Percentiles rank a stretch among this genome's conserved stretches.
Evolutionary conservation across 2,329 filamentous ascomycete genomes (phyloP).

Genomic region (Lasiodiplodia gonubiensis): DNA sequence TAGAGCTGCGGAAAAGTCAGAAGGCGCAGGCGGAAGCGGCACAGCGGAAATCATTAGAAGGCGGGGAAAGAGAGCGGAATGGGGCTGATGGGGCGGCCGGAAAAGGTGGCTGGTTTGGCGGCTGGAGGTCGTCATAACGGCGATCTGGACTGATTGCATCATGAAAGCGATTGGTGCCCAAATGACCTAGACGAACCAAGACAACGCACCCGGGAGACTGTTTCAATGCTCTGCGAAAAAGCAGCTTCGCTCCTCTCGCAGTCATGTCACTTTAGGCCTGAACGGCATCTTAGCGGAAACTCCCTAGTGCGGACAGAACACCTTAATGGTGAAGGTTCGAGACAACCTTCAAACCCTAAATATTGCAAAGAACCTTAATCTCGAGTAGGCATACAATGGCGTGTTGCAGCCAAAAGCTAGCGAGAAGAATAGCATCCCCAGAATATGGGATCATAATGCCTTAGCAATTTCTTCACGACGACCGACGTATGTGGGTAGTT

Average conservation of each 20-base stretch:
- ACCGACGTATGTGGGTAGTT: too few species aligned
- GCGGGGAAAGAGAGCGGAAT: background rate
- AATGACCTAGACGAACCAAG: background rate
- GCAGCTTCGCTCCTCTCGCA: background rate
- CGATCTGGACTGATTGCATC: background rate
- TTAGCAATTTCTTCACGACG: too few species aligned
- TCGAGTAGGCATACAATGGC: background rate
- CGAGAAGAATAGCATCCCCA: too few species aligned
- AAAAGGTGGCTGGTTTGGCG: constrained; percentile 18
- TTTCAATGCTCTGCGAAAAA: background rate
- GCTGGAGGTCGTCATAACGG: constrained; percentile 14
- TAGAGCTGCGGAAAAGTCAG: constrained; percentile 44
- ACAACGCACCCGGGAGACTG: background rate
- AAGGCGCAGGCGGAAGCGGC: constrained; percentile 28
- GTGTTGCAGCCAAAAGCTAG: too few species aligned
- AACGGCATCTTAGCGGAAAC: background rate
- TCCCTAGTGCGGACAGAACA: constrained; percentile 16
- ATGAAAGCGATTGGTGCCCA: background rate
- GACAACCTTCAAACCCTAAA: background rate
- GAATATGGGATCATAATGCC: too few species aligned
- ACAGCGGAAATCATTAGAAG: background rate
- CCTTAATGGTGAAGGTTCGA: constrained; percentile 12
- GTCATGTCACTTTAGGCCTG: background rate
- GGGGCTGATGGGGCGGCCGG: background rate
- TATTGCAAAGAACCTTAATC: background rate